Percentiles rank a stretch among this genome's conserved stretches.
phyloP scores from a whole-genome alignment of 768 basidiomycete species.

The Cyathus striatus region DNA sequence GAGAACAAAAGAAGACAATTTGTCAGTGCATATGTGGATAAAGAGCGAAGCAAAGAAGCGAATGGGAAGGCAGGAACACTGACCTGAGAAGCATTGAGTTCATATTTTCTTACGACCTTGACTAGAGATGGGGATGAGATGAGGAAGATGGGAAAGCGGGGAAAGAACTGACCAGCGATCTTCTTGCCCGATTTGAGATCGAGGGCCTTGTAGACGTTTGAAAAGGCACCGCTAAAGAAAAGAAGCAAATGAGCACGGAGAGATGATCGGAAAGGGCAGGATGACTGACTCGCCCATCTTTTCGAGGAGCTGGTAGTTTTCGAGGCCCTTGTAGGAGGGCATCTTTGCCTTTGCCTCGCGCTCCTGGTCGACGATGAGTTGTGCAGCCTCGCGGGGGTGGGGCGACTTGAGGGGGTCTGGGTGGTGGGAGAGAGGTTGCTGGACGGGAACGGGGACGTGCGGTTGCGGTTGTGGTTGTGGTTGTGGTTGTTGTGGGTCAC shows the following conservation, averaged over 20 bases:
- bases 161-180: conserved; percentile 70
- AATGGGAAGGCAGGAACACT: conserved; percentile 27
- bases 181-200: conserved; percentile 70
- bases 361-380: conserved; percentile 73
- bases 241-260: conserved; percentile 12
- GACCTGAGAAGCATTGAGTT: conserved; percentile 89
- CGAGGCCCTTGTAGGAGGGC: conserved; percentile 84
- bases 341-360: conserved; percentile 68
- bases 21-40: conserved; percentile 12
- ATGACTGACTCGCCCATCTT: conserved; percentile 95
- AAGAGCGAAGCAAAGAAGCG: conserved; percentile 14
- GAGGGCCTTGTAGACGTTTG: conserved; percentile 94
- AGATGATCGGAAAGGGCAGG: conserved; percentile 6
- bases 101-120: conserved; percentile 92
- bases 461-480: conserved; percentile 13
- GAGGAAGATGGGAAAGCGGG: conserved; percentile 3
- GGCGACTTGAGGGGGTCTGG: conserved; percentile 20
- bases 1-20: conserved; percentile 15
- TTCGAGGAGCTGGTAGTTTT: conserved; percentile 67
- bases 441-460: conserved; percentile 10
- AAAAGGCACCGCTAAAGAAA: conserved; percentile 79
- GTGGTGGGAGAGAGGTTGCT: too few relatives aligned
- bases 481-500: conserved; percentile 27
- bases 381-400: conserved; percentile 40
- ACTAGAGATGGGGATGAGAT: conserved; percentile 43